These are phyloP conservation scores for Tritrichomonas musculus DNA, from an alignment of 208 protist genomes.

Conservation along the genomic window DNA sequence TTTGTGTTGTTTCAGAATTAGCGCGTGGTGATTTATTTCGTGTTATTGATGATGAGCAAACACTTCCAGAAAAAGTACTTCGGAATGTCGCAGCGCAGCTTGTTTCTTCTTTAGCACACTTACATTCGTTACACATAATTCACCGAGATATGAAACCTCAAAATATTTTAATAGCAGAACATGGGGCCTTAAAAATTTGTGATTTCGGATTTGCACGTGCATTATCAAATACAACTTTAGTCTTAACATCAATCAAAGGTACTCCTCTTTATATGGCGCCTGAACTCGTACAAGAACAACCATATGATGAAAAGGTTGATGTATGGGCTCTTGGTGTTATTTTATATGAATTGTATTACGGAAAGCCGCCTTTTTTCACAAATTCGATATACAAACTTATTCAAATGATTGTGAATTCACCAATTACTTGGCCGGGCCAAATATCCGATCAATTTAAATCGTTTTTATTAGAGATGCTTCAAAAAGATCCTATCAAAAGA, in stretches of 20 bases:
- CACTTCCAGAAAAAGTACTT: conserved; percentile 67
- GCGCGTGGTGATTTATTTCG: conserved; percentile 51
- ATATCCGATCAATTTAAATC: background rate
- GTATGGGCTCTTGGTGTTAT: conserved; percentile 95
- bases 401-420: conserved; percentile 71
- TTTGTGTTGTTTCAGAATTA: conserved; percentile 70
- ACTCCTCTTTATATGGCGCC: conserved; percentile 85
- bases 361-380: conserved; percentile 86
- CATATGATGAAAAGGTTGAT: conserved; percentile 62
- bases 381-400: conserved; percentile 85
- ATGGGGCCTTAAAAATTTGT: conserved; percentile 72
- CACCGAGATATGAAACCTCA: conserved; percentile 77
- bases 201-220: conserved; percentile 93
- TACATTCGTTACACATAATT: conserved; percentile 89
- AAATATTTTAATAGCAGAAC: conserved; percentile 79
- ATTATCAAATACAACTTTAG: conserved; percentile 71
- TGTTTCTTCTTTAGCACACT: conserved; percentile 79
- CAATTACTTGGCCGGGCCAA: background rate
- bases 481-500: background rate
- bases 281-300: conserved; percentile 67
- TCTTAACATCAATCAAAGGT: conserved; percentile 79
- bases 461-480: background rate
- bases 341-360: conserved; percentile 88
- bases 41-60: conserved; percentile 61
- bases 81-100: conserved; percentile 86